Conservation (phyloP, 2,329 filamentous ascomycete genomes). For the Volutella citrinella region DNA sequence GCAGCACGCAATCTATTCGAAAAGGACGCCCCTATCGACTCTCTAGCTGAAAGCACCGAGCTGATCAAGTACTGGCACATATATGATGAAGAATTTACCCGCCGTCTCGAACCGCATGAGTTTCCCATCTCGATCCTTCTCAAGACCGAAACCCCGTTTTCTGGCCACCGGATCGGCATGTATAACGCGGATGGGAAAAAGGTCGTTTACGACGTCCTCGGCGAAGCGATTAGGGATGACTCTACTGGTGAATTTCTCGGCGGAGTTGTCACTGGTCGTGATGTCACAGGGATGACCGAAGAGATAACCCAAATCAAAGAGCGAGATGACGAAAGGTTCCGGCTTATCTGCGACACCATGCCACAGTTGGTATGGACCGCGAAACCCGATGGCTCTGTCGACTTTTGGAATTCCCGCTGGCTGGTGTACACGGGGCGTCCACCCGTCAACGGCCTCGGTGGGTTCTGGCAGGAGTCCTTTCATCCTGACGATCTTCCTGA, state of each 20-base stretch:
- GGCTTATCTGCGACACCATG: slow-evolving; percentile 72
- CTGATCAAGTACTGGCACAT: slow-evolving; percentile 59
- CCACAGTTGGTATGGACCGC: slow-evolving; percentile 74
- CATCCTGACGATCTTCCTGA: slow-evolving; percentile 66
- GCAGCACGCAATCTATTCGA: slow-evolving; percentile 55
- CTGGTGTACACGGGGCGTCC: slow-evolving; percentile 73
- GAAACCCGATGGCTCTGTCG: slow-evolving; percentile 60
- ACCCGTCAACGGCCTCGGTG: slow-evolving; percentile 58
- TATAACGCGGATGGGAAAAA: slow-evolving; percentile 50
- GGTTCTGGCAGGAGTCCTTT: slow-evolving; percentile 61
- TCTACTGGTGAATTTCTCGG: slow-evolving; percentile 69
- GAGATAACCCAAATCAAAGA: slow-evolving; percentile 68
- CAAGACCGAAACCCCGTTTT: slow-evolving; percentile 58
- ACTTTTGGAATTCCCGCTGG: slow-evolving; percentile 78
- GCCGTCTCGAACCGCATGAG: slow-evolving; percentile 54
- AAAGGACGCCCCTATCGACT: slow-evolving; percentile 37
- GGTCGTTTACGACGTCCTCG: slow-evolving; percentile 62
- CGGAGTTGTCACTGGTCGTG: slow-evolving; percentile 68
- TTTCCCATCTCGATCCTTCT: slow-evolving; percentile 66
- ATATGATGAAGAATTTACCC: slow-evolving; percentile 65
- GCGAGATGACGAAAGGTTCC: slow-evolving; percentile 71
- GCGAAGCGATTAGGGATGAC: slow-evolving; percentile 66
- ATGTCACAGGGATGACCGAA: slow-evolving; percentile 68
- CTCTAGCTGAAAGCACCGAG: slow-evolving; percentile 47
- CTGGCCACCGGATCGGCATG: slow-evolving; percentile 60